Conservation (phyloP, 2,329 filamentous ascomycete genomes). For the Simplicillium aogashimaense region DNA sequence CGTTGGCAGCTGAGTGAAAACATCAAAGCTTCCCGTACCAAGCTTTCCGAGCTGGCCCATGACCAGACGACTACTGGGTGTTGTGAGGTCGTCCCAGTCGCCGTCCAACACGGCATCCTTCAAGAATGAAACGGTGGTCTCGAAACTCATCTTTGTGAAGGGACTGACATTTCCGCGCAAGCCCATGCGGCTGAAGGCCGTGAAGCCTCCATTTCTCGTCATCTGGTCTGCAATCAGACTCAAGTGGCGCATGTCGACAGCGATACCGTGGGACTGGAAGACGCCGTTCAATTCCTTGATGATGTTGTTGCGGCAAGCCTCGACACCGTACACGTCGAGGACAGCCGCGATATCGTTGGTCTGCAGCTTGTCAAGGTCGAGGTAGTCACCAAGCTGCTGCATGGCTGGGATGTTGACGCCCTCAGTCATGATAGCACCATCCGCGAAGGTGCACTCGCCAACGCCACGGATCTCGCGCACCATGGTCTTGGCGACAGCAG, state of each 20-base stretch:
- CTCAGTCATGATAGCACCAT: slow-evolving; percentile 62
- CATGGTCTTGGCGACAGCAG: slow-evolving; percentile 65
- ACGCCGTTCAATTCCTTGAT: slow-evolving; percentile 77
- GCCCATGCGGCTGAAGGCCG: slow-evolving; percentile 86
- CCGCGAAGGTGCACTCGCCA: slow-evolving; percentile 57
- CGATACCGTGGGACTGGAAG: slow-evolving; percentile 85
- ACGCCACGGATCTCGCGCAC: slow-evolving; percentile 81
- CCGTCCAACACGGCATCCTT: slow-evolving; percentile 85
- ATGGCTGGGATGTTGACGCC: slow-evolving; percentile 87
- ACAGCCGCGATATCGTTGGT: slow-evolving; percentile 91
- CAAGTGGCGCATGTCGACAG: slow-evolving; percentile 82
- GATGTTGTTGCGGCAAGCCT: slow-evolving; percentile 81
- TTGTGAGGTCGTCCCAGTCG: slow-evolving; percentile 80
- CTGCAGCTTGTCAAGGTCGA: slow-evolving; percentile 76
- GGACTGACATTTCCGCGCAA: slow-evolving; percentile 77
- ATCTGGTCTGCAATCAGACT: slow-evolving; percentile 96
- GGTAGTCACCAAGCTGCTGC: slow-evolving; percentile 75
- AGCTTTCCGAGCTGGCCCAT: slow-evolving; percentile 73
- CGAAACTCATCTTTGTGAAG: slow-evolving; percentile 99
- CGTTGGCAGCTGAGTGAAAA: slow-evolving; percentile 55
- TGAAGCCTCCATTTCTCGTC: slow-evolving; percentile 87
- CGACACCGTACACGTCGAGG: slow-evolving; percentile 79
- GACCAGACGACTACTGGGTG: slow-evolving; percentile 80
- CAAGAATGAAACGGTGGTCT: slow-evolving; percentile 90
- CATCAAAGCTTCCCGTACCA: slow-evolving; percentile 87